A percentile compares a stretch with the other conserved stretches of the same genome.
Evolutionary conservation across 768 basidiomycete species (phyloP).

Genomic region (Chalciporus pseudorubinellus): DNA sequence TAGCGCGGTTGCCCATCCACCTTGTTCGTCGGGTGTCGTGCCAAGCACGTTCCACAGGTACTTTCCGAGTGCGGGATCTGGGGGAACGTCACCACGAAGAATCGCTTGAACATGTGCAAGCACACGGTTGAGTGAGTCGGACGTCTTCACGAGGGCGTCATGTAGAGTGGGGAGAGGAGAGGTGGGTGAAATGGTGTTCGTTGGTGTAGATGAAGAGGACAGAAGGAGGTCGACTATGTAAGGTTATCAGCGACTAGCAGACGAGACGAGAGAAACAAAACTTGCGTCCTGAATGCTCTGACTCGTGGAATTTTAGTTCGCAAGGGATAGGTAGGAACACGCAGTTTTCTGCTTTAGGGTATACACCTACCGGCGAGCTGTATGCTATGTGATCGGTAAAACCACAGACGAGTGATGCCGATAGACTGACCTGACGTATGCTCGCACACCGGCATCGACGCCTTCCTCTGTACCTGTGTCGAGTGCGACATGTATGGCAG

Average conservation of each 20-base stretch:
- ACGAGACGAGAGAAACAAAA: constrained; percentile 13
- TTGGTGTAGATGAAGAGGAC: constrained; percentile 40
- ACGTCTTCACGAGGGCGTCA: constrained; percentile 60
- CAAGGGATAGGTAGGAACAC: constrained; percentile 93
- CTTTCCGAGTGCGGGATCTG: constrained; percentile 83
- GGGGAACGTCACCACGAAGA: constrained; percentile 69
- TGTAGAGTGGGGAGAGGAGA: constrained; percentile 57
- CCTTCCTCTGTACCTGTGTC: constrained; percentile 76
- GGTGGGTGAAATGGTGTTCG: constrained; percentile 35
- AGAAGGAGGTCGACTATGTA: constrained; percentile 77
- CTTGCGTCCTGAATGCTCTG: constrained; percentile 85
- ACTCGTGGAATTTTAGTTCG: constrained; percentile 75
- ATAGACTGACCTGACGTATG: constrained; percentile 72
- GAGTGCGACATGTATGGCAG: constrained; percentile 86
- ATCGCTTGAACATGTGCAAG: constrained; percentile 82
- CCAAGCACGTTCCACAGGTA: constrained; percentile 87
- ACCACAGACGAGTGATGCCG: constrained; percentile 2
- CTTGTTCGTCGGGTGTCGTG: constrained; percentile 71
- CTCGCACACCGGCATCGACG: constrained; percentile 72
- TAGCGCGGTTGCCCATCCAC: constrained; percentile 70
- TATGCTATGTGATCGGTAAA: constrained; percentile 5
- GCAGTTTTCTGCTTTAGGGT: constrained; percentile 90
- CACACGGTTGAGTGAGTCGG: constrained; percentile 80
- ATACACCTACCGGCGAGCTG: constrained; percentile 86
- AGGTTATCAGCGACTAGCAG: constrained; percentile 4